Evolutionary conservation across 1,139 yeast species (phyloP).

Genomic region (Blastobotrys niveus): DNA sequence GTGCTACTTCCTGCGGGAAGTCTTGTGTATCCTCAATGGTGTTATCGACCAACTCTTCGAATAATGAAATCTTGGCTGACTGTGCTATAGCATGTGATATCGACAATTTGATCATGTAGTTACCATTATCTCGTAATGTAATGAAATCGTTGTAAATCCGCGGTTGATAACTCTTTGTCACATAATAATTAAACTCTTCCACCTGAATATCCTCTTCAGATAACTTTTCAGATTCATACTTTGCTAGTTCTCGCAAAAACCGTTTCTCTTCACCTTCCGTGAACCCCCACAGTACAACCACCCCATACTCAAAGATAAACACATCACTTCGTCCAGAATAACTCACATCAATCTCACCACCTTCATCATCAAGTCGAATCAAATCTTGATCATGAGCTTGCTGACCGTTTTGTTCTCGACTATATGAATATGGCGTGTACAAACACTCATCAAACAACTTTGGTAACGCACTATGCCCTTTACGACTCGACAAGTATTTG

Average conservation of each 20-base stretch:
- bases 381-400: constrained; percentile 39
- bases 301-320: constrained; percentile 91
- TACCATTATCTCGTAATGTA: constrained; percentile 82
- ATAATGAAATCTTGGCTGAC: constrained; percentile 85
- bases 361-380: constrained; percentile 81
- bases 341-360: constrained; percentile 85
- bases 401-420: constrained; percentile 57
- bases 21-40: constrained; percentile 96
- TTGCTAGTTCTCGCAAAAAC: constrained; percentile 74
- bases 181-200: constrained; percentile 90
- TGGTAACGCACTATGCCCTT: constrained; percentile 64
- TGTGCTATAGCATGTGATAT: constrained; percentile 91
- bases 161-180: constrained; percentile 89
- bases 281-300: constrained; percentile 93
- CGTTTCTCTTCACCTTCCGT: constrained; percentile 76
- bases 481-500: constrained; percentile 79
- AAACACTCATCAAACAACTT: constrained; percentile 89
- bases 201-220: constrained; percentile 87
- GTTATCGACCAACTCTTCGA: constrained; percentile 91
- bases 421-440: constrained; percentile 76
- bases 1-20: constrained; percentile 91
- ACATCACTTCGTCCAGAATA: constrained; percentile 67
- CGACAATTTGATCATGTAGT: constrained; percentile 82
- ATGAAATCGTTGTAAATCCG: constrained; percentile 92
- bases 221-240: constrained; percentile 84